Base-by-base conservation (phyloP, 768 basidiomycete genomes). In the Clavaria fumosa region DNA sequence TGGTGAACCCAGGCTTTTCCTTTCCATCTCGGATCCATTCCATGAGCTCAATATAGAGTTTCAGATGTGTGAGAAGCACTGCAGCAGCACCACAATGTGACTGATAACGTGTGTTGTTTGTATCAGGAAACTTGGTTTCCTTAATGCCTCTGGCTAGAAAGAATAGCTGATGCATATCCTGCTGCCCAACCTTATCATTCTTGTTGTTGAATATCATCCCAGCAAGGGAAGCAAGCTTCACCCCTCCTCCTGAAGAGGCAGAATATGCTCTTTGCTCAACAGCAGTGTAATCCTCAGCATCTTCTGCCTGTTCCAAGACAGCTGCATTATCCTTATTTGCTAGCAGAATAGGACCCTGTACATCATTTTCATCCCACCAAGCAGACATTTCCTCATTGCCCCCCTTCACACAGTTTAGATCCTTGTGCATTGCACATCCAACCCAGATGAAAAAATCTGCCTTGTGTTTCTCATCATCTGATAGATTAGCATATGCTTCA, bases 341-440 rank as follows among this genome's bases (percentile, higher is more conserved):
- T 41, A 44, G 18, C 30, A 31, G 30, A 31, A 31, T 17, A n/a
- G 30, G n/a, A 17, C 33, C 33, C n/a, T 14, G 11, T 14, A 15
- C 33, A 34, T 34, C 21, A 34, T 42, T 41, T 52, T 51, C 54
- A 61, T 58, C n/a, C n/a, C n/a, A n/a, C n/a, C n/a, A n/a, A n/a
- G n/a, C n/a, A n/a, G n/a, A n/a, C n/a, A n/a, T n/a, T 27, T 40
- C 45, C 6, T 20, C 15, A 30, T 48, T 47, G 0, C 58, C 58
- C 4, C 49, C 56, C 34, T 57, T 56, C 31, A 59, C 45, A 7
- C 45, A 44, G 37, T 62, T 63, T 27, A 48, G 45, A 19, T 61
- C 59, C 42, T 62, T 62, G 45, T 63, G 61, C 55, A 59, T 59
- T 27, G 52, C 55, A 43, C 61, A 63, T 1, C 58, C 59, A 17